A percentile compares a stretch with the other conserved stretches of the same genome.
phyloP scores from a whole-genome alignment of 2,329 filamentous ascomycete genomes.

The Fusarium multiceps region DNA sequence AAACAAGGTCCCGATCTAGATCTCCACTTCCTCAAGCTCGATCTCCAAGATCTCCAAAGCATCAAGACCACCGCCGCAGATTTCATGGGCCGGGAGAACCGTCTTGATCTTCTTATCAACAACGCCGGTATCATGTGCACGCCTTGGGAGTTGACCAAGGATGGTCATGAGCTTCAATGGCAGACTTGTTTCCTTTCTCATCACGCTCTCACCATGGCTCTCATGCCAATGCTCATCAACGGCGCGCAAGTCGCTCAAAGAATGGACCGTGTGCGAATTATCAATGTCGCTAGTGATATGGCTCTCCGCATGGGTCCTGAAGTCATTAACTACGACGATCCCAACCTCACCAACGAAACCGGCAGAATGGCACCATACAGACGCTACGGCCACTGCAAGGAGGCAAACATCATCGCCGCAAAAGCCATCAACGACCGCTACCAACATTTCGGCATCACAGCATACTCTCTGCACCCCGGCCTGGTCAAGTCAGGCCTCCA shows the following conservation, averaged over 20 bases:
- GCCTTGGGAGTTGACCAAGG: conserved; percentile 36
- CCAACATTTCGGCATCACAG: conserved; percentile 32
- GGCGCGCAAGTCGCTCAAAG: conserved; percentile 17
- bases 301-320: conserved; percentile 32
- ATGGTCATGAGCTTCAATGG: conserved; percentile 41
- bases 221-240: conserved; percentile 27
- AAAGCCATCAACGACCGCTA: conserved; percentile 39
- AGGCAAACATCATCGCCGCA: conserved; percentile 36
- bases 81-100: conserved; percentile 32
- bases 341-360: conserved; percentile 33
- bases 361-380: conserved; percentile 33
- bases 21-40: conserved; percentile 40
- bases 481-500: conserved; percentile 40
- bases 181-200: conserved; percentile 40
- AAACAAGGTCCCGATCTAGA: conserved; percentile 20
- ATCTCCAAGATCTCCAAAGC: conserved; percentile 37
- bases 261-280: conserved; percentile 35
- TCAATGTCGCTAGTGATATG: conserved; percentile 44
- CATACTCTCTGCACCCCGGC: conserved; percentile 42
- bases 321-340: conserved; percentile 37
- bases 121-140: conserved; percentile 42
- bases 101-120: conserved; percentile 40
- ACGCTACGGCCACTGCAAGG: conserved; percentile 40
- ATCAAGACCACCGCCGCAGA: conserved; percentile 29
- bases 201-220: conserved; percentile 31